Evolutionary conservation across 805 yeast genomes (phyloP).

Genomic region (Lipomyces lipofer): DNA sequence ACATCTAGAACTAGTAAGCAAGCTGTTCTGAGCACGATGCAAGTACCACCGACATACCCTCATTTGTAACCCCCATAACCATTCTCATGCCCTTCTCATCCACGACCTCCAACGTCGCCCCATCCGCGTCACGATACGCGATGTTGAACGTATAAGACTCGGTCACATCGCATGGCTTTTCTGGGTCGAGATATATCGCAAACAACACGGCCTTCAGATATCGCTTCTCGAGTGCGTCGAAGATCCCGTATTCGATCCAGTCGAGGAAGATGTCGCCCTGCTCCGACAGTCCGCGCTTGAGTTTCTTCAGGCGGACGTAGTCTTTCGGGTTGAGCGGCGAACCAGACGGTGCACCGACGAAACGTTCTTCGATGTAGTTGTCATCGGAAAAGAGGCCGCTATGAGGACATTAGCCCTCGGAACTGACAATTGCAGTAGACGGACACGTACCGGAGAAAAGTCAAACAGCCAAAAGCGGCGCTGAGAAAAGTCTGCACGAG

Average conservation of each 20-base stretch:
- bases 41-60: too few relatives aligned
- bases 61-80: slow-evolving; percentile 18
- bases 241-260: slow-evolving; percentile 57
- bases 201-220: slow-evolving; percentile 50
- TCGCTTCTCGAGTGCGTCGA: slow-evolving; percentile 47
- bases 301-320: slow-evolving; percentile 50
- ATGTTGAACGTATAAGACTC: slow-evolving; percentile 57
- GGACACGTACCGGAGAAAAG: slow-evolving; percentile 43
- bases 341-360: slow-evolving; percentile 42
- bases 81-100: slow-evolving; percentile 36
- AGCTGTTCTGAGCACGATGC: too few relatives aligned
- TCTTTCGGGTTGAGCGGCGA: slow-evolving; percentile 35
- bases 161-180: slow-evolving; percentile 45
- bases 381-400: slow-evolving; percentile 60
- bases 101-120: slow-evolving; percentile 24
- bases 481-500: slow-evolving; percentile 51
- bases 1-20: too few relatives aligned
- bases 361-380: slow-evolving; percentile 51
- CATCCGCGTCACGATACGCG: slow-evolving; percentile 41
- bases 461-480: slow-evolving; percentile 58
- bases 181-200: slow-evolving; percentile 48
- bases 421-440: background rate
- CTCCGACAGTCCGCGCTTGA: slow-evolving; percentile 48
- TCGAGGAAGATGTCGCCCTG: slow-evolving; percentile 52
- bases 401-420: background rate